phyloP scores from a whole-genome alignment of 2,329 filamentous ascomycete species.

The Mycosphaerella sp. region DNA sequence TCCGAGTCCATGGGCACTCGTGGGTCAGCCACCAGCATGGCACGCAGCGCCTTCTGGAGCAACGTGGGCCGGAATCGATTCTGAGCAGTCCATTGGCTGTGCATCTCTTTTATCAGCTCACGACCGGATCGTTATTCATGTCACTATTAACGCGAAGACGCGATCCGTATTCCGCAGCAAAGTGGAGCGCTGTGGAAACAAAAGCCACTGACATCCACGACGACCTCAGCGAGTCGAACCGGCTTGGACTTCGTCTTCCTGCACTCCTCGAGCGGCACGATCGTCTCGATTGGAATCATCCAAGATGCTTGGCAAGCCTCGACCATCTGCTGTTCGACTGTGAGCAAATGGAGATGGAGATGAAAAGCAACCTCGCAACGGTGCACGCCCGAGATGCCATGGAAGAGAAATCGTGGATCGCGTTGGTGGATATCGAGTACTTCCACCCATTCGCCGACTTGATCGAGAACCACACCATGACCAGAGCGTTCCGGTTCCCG shows the following conservation, averaged over 20 bases:
- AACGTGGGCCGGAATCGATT: conserved; percentile 21
- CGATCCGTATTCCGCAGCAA: conserved; percentile 19
- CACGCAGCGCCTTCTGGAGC: conserved; percentile 21
- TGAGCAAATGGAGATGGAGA: conserved; percentile 14
- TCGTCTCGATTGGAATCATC: conserved; percentile 9
- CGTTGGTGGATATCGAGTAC: conserved; percentile 18
- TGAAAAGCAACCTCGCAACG: conserved; percentile 7
- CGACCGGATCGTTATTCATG: conserved; percentile 20
- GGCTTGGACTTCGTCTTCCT: conserved; percentile 17
- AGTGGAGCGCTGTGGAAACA: conserved; percentile 18
- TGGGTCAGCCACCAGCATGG: conserved; percentile 27
- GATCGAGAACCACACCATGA: conserved; percentile 24
- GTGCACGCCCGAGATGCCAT: background rate
- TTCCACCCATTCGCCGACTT: conserved; percentile 21
- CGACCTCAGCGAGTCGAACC: conserved; percentile 12
- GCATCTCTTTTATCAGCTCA: conserved; percentile 24
- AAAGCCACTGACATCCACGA: background rate
- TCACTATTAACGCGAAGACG: conserved; percentile 24
- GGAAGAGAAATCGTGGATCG: conserved; percentile 12
- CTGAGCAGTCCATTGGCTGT: conserved; percentile 21
- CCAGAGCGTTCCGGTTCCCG: conserved; percentile 23
- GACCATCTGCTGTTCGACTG: conserved; percentile 18
- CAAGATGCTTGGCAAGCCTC: conserved; percentile 5
- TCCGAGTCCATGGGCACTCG: conserved; percentile 19
- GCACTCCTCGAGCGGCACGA: conserved; percentile 23